Base-by-base conservation (phyloP, 106 monocot genomes). In the Dactylorhiza incarnata region DNA sequence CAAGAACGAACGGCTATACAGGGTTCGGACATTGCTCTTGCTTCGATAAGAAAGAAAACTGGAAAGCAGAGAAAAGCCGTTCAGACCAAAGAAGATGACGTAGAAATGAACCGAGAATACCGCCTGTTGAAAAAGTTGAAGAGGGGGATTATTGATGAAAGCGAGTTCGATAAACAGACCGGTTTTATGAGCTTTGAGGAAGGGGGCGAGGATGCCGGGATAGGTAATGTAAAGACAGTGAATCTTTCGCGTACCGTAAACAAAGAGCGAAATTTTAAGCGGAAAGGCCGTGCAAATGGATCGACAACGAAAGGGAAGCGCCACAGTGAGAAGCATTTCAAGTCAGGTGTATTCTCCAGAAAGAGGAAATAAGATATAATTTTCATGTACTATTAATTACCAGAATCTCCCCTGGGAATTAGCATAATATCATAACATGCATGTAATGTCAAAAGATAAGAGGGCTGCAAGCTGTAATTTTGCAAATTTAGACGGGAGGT, bases 81-180 rank as follows among this genome's bases (percentile, higher is more conserved):
- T 63, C 97, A 85, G 69, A 90, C 89, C 2, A 99, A 89, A 76
- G 91, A 89, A 83, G 97, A 99, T 23, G 78, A 83, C 2, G 91
- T 91, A 55, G 97, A 99, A 74, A 68, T 94, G 74, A 85, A 91
- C 45, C 79, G 78, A 22, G 97, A 99, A 20, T 99, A 99, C 77
- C 89, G 94, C 15, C 65, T 99, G 19, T 82, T 99, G 53, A 94
- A 99, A 72, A 99, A 91, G 45, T 82, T 99, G 20, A 99, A 91
- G 70, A 79, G 88, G 48, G 97, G 97, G 16, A 77, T 17, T 14
- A 99, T 94, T 52, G 91, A 94, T 77, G 97, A 99, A 75, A 84
- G 68, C 14, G 97, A 99, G 68, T 99, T 83, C 53, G 97, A 99
- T 20, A 89, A 82, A 77, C 89, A 91, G 20, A 89, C 84, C 43